A percentile compares a stretch with the other conserved stretches of the same genome.
These are phyloP conservation scores for Erysimum pusillum DNA, from an alignment of 441 rosid genomes.

Conservation along the genomic window DNA sequence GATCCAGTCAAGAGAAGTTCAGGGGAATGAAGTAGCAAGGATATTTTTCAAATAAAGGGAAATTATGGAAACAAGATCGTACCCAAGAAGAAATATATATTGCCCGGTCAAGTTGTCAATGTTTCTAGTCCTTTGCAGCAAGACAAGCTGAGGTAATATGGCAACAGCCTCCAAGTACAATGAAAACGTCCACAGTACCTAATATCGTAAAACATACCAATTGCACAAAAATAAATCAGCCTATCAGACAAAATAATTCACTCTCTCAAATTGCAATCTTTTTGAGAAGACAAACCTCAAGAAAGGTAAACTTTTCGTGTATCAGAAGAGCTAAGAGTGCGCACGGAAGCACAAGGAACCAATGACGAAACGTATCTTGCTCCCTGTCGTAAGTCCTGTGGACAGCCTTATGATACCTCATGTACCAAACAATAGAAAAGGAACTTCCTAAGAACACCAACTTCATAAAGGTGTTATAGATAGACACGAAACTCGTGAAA, in stretches of 20 bases:
- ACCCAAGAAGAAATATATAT: constrained; percentile 75
- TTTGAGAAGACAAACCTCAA: constrained; percentile 53
- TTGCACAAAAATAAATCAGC: neutral
- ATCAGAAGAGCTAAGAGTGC: constrained; percentile 58
- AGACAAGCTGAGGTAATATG: constrained; percentile 73
- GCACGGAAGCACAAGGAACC: constrained; percentile 65
- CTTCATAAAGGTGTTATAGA: constrained; percentile 70
- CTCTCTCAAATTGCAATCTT: neutral
- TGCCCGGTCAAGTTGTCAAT: constrained; percentile 84
- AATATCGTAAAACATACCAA: constrained; percentile 34
- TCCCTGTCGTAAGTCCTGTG: constrained; percentile 68
- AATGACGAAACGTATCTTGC: constrained; percentile 70
- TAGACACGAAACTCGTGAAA: constrained; percentile 57
- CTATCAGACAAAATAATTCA: neutral
- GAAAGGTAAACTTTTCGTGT: constrained; percentile 65
- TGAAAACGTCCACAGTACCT: constrained; percentile 74
- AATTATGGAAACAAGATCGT: constrained; percentile 30
- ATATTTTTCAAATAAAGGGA: neutral
- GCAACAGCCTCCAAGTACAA: constrained; percentile 74
- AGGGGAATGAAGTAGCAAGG: neutral
- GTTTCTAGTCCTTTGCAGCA: constrained; percentile 72
- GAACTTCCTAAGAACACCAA: constrained; percentile 72
- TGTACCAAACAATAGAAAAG: constrained; percentile 74
- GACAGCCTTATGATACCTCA: constrained; percentile 64
- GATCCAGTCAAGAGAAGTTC: neutral